phyloP scores from a whole-genome alignment of 2,329 filamentous ascomycete species.

The Aspergillus sp. region DNA sequence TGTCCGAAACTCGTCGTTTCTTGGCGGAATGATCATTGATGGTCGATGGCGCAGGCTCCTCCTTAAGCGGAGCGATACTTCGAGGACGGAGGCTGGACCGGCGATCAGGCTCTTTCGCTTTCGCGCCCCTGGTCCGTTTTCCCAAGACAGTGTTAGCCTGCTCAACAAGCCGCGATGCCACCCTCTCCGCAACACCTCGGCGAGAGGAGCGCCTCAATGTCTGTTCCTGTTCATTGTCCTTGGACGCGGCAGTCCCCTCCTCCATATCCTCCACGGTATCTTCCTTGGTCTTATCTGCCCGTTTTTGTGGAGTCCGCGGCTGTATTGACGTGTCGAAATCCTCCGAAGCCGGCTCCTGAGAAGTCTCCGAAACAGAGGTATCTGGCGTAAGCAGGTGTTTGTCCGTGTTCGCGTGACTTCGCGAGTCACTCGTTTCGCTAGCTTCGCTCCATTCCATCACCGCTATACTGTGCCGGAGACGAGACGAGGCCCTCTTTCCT shows the following conservation, averaged over 20 bases:
- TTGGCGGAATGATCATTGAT: slow-evolving; percentile 30
- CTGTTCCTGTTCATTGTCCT: slow-evolving; percentile 17
- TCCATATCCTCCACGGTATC: slow-evolving; percentile 15
- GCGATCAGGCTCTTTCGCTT: slow-evolving; percentile 50
- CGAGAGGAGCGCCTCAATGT: slow-evolving; percentile 38
- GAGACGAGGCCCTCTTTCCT: slow-evolving; percentile 29
- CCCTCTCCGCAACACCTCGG: slow-evolving; percentile 35
- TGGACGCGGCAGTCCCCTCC: slow-evolving; percentile 15
- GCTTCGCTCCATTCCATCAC: slow-evolving; percentile 32
- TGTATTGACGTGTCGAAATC: slow-evolving; percentile 20
- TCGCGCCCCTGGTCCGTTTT: slow-evolving; percentile 55
- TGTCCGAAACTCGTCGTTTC: slow-evolving; percentile 38
- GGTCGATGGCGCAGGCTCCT: slow-evolving; percentile 13
- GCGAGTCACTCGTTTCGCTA: slow-evolving; percentile 10
- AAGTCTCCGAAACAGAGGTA: slow-evolving; percentile 30
- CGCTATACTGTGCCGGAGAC: slow-evolving; percentile 35
- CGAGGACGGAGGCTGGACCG: slow-evolving; percentile 53
- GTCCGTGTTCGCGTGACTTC: slow-evolving; percentile 11
- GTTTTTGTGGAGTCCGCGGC: slow-evolving; percentile 25
- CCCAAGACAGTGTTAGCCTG: slow-evolving; percentile 49
- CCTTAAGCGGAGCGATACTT: slow-evolving; percentile 21
- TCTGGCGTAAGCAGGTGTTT: slow-evolving; percentile 23
- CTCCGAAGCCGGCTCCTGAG: slow-evolving; percentile 19
- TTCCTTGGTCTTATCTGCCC: slow-evolving; percentile 23
- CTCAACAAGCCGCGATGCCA: slow-evolving; percentile 38